These are phyloP conservation scores for Chalciporus chontae DNA, from an alignment of 768 basidiomycete genomes.

Conservation along the genomic window DNA sequence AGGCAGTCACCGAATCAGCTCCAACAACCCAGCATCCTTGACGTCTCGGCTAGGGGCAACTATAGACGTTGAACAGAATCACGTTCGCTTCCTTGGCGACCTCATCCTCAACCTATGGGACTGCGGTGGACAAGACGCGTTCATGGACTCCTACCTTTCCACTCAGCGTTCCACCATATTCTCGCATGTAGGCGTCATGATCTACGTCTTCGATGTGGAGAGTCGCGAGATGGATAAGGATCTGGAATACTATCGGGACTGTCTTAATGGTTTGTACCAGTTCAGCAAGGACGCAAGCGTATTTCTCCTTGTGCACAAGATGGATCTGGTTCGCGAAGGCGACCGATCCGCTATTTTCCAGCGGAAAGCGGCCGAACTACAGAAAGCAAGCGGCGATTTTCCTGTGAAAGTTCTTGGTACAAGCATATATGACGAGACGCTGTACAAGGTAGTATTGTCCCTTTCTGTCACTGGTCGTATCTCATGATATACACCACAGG, in stretches of 20 bases:
- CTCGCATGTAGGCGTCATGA: conserved; percentile 93
- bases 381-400: conserved; percentile 60
- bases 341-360: conserved; percentile 58
- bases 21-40: conserved; percentile 90
- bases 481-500: conserved; percentile 46
- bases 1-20: conserved; percentile 44
- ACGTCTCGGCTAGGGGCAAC: conserved; percentile 93
- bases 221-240: conserved; percentile 82
- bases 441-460: conserved; percentile 69
- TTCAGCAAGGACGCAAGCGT: conserved; percentile 81
- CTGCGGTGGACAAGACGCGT: conserved; percentile 96
- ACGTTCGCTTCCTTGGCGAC: conserved; percentile 94
- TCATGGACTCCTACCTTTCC: conserved; percentile 95
- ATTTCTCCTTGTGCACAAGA: conserved; percentile 94
- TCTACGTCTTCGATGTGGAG: conserved; percentile 98
- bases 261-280: conserved; percentile 76
- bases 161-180: conserved; percentile 93
- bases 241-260: conserved; percentile 88
- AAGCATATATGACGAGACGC: conserved; percentile 94
- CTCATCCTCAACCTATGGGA: conserved; percentile 98
- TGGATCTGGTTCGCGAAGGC: conserved; percentile 79
- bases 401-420: conserved; percentile 81
- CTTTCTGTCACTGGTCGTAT: conserved; percentile 4
- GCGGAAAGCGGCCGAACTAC: conserved; percentile 70
- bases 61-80: conserved; percentile 96